These are phyloP conservation scores for Boletus rubropictus DNA, from an alignment of 768 basidiomycete genomes.

Conservation along the genomic window DNA sequence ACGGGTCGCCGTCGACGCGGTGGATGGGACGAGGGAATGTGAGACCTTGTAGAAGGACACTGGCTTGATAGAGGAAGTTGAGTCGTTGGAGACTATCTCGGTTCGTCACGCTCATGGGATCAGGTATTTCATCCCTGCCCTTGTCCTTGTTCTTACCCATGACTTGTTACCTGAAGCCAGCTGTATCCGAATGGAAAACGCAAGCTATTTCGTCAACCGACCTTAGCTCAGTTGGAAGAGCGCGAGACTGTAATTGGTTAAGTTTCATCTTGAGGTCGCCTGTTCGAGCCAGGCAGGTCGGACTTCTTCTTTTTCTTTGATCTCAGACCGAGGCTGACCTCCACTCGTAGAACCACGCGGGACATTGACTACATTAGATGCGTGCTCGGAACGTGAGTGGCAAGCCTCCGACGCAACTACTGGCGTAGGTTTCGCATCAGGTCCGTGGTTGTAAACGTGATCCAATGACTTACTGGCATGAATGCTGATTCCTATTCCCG, in stretches of 20 bases:
- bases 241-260: slow-evolving; percentile 41
- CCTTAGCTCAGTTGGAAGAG: slow-evolving; percentile 45
- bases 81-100: slow-evolving; percentile 76
- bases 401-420: background rate
- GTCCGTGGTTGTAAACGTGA: background rate
- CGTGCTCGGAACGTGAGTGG: background rate
- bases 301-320: slow-evolving; percentile 10
- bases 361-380: too few relatives aligned
- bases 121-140: slow-evolving; percentile 51
- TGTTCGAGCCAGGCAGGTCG: slow-evolving; percentile 41
- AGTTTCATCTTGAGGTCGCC: slow-evolving; percentile 38
- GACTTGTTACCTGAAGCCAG: background rate
- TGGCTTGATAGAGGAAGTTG: slow-evolving; percentile 83
- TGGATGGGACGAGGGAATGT: slow-evolving; percentile 8
- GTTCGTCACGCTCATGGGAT: slow-evolving; percentile 53
- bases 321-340: too few relatives aligned
- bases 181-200: background rate
- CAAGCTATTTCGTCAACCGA: background rate
- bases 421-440: background rate
- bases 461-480: too few relatives aligned
- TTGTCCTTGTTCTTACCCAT: slow-evolving; percentile 70
- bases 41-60: slow-evolving; percentile 50
- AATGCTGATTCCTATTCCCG: too few relatives aligned
- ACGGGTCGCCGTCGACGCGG: background rate
- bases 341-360: too few relatives aligned